These are phyloP conservation scores for Hyphopichia khmerensis DNA, from an alignment of 1,139 yeast species.

Conservation along the genomic window DNA sequence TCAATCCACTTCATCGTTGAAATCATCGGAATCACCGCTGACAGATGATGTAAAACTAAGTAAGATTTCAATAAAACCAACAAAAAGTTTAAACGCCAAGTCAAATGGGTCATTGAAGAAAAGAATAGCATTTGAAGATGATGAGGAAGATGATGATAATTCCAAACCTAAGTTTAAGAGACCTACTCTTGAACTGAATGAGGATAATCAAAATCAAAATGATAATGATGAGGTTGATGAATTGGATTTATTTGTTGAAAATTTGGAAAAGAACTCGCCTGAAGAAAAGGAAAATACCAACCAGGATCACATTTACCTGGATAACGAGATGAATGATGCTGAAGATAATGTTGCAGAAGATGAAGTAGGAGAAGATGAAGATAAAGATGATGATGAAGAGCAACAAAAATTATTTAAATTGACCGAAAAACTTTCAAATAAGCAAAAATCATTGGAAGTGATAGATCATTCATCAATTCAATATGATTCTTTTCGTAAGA, in stretches of 20 bases:
- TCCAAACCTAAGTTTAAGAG: constrained; percentile 23
- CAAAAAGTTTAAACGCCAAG: constrained; percentile 2
- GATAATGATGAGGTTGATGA: constrained; percentile 20
- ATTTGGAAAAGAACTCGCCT: too few relatives aligned
- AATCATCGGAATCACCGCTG: too few relatives aligned
- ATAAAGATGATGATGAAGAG: constrained; percentile 17
- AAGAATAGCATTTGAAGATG: constrained; percentile 12
- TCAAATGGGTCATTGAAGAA: constrained; percentile 5
- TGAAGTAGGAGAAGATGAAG: neutral
- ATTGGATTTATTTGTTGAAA: constrained; percentile 18
- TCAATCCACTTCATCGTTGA: neutral
- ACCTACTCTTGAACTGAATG: constrained; percentile 14
- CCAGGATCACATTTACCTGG: too few relatives aligned
- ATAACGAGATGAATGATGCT: too few relatives aligned
- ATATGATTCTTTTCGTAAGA: constrained; percentile 57
- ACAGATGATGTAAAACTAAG: too few relatives aligned
- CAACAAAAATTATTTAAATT: constrained; percentile 23
- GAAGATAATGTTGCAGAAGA: too few relatives aligned
- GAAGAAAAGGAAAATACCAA: too few relatives aligned
- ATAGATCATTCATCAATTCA: constrained; percentile 48
- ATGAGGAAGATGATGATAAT: constrained; percentile 18
- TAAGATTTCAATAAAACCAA: constrained; percentile 6
- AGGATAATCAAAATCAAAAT: constrained; percentile 6
- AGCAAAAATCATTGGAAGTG: constrained; percentile 31
- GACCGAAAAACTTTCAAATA: constrained; percentile 33